Evolutionary conservation across 441 rosid genomes (phyloP), one percentile per base, ranked within the genome.

Genomic region (Pelargonium citronellum): DNA sequence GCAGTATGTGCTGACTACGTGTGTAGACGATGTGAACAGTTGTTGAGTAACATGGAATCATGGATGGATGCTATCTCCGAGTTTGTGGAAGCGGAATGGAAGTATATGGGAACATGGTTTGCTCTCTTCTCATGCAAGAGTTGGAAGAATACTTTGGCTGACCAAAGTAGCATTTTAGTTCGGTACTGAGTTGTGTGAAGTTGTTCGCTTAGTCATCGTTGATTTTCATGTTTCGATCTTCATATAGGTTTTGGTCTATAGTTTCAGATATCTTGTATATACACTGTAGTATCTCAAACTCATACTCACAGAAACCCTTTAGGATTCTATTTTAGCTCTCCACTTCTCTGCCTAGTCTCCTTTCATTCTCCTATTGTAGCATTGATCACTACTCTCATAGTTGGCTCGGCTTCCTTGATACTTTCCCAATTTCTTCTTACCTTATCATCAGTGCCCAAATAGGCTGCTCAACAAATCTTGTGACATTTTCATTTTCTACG

Each of bases 241-340:
- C 0, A 17, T 67, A 67, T 24, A 20, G 71, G 22, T 71, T 65
- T 75, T 76, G 81, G 69, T n/a, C 44, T 67, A 8, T 60, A 53
- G 66, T 69, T 20, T 68, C 37, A 9, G 68, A 44, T 74, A 69
- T 71, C 5, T 15, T 83, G 89, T 82, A 76, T 70, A 81, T 83
- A 73, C 70, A 17, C 24, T 53, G 69, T 72, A 71, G 70, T 60
- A 69, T 64, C 79, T 61, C 65, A 71, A 39, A 69, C 63, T 68
- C 73, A 55, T 64, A 22, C 65, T 67, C 19, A 51, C 44, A 13
- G 63, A 39, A 17, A 44, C 19, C 57, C 58, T 41, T 22, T 75
- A 78, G 75, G 75, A 67, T 68, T 71, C 71, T 79, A 16, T 43
- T 72, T 65, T 67, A 9, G 68, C 17, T 73, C 70, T 44, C 27